Evolutionary conservation across 2,329 filamentous ascomycete genomes (phyloP).

Genomic region (Phyllosticta citrichinensis): DNA sequence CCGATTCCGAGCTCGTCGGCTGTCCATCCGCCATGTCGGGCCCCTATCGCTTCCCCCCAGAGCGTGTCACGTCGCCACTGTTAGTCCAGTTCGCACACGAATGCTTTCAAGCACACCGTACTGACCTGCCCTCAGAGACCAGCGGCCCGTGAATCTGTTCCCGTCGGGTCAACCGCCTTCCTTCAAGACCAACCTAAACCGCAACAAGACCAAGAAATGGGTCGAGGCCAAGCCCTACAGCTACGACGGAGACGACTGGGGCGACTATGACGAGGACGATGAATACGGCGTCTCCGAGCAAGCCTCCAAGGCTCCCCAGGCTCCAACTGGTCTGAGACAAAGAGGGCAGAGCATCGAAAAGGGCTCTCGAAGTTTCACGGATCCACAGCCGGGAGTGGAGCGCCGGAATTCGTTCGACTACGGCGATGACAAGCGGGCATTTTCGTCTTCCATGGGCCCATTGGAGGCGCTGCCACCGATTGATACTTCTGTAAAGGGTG

Average conservation of each 20-base stretch:
- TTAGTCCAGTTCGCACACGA: slow-evolving; percentile 3
- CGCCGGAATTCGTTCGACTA: slow-evolving; percentile 44
- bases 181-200: slow-evolving; percentile 79
- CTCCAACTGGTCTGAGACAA: slow-evolving; percentile 36
- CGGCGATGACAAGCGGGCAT: slow-evolving; percentile 43
- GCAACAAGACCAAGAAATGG: slow-evolving; percentile 90
- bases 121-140: slow-evolving; percentile 17
- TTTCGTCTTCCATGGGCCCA: slow-evolving; percentile 28
- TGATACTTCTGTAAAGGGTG: background rate
- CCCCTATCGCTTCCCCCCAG: slow-evolving; percentile 6
- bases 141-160: slow-evolving; percentile 17
- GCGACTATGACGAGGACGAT: slow-evolving; percentile 51
- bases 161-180: slow-evolving; percentile 37
- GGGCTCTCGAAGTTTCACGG: slow-evolving; percentile 30
- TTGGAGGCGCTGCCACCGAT: slow-evolving; percentile 1
- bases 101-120: background rate
- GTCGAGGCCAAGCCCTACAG: slow-evolving; percentile 75
- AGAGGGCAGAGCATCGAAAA: slow-evolving; percentile 21
- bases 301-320: slow-evolving; percentile 30
- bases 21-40: slow-evolving; percentile 6
- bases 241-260: slow-evolving; percentile 94
- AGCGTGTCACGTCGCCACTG: slow-evolving; percentile 13
- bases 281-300: slow-evolving; percentile 43
- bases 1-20: background rate
- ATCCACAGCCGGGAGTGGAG: slow-evolving; percentile 22